These are phyloP conservation scores for Mediolabrus comicus DNA, from an alignment of 108 stramenopile species.

Conservation along the genomic window DNA sequence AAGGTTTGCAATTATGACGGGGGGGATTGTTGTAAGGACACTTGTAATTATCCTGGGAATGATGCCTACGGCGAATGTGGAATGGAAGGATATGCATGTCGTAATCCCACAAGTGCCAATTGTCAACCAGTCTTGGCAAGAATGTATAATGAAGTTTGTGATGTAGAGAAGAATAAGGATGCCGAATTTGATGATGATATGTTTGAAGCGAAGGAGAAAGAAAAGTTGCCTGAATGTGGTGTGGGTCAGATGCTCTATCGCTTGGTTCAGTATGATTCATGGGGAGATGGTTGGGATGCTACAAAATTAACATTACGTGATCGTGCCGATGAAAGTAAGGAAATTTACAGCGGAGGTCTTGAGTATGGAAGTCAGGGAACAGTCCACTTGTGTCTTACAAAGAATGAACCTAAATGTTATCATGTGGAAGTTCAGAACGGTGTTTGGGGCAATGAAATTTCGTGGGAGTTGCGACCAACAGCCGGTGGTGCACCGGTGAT, in stretches of 20 bases:
- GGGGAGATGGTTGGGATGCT: slow-evolving; percentile 89
- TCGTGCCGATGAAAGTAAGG: background rate
- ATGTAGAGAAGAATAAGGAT: slow-evolving; percentile 26
- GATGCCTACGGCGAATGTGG: slow-evolving; percentile 67
- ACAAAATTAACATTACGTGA: slow-evolving; percentile 53
- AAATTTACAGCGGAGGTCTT: slow-evolving; percentile 62
- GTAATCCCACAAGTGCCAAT: slow-evolving; percentile 64
- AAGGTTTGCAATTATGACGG: slow-evolving; percentile 81
- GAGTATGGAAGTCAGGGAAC: slow-evolving; percentile 72
- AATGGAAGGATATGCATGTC: slow-evolving; percentile 82
- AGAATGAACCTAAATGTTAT: slow-evolving; percentile 63
- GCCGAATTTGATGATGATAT: slow-evolving; percentile 30
- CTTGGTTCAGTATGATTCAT: slow-evolving; percentile 75
- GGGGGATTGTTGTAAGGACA: slow-evolving; percentile 90
- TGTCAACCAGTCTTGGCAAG: slow-evolving; percentile 59
- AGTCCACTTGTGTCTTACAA: slow-evolving; percentile 70
- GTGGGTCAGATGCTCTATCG: slow-evolving; percentile 52
- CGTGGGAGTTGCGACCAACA: slow-evolving; percentile 79
- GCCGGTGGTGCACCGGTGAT: slow-evolving; percentile 55
- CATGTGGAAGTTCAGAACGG: slow-evolving; percentile 69
- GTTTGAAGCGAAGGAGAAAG: slow-evolving; percentile 4
- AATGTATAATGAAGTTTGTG: slow-evolving; percentile 45
- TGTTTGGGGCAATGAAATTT: slow-evolving; percentile 88
- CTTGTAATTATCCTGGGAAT: slow-evolving; percentile 41
- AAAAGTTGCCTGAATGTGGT: slow-evolving; percentile 28